Evolutionary conservation across 2,329 filamentous ascomycete species (phyloP).

Genomic region (Xylariaceae sp.): DNA sequence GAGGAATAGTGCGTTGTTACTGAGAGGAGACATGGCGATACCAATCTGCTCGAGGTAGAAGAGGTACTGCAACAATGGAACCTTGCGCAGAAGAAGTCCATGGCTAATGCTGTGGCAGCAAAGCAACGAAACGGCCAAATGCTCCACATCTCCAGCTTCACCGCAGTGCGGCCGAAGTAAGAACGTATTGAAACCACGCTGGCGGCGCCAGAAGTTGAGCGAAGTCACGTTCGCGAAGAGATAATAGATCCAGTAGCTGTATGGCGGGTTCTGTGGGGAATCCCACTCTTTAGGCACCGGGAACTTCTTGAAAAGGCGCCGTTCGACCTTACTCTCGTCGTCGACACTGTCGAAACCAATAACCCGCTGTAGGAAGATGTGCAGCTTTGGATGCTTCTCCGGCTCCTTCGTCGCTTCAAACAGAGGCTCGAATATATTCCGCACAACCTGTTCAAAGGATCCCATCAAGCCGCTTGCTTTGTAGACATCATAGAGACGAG

Average conservation of each 20-base stretch:
- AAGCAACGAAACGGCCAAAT: slow-evolving; percentile 83
- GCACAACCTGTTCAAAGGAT: slow-evolving; percentile 83
- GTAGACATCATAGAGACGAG: slow-evolving; percentile 92
- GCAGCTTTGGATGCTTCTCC: slow-evolving; percentile 80
- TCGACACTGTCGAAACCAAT: slow-evolving; percentile 97
- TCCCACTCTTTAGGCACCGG: slow-evolving; percentile 85
- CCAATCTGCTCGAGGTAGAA: slow-evolving; percentile 98
- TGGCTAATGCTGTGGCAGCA: slow-evolving; percentile 98
- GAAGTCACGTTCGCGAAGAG: slow-evolving; percentile 91
- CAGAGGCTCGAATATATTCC: slow-evolving; percentile 86
- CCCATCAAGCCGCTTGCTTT: slow-evolving; percentile 83
- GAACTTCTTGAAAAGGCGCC: slow-evolving; percentile 91
- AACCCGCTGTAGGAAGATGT: slow-evolving; percentile 89
- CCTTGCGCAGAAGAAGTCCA: slow-evolving; percentile 85
- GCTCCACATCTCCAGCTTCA: slow-evolving; percentile 94
- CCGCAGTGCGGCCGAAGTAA: slow-evolving; percentile 89
- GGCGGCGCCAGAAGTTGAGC: slow-evolving; percentile 84
- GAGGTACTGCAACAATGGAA: slow-evolving; percentile 89
- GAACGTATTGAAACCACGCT: slow-evolving; percentile 93
- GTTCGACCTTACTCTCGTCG: slow-evolving; percentile 94
- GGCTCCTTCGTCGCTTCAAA: slow-evolving; percentile 93
- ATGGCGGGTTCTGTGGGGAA: slow-evolving; percentile 91
- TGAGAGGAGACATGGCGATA: slow-evolving; percentile 98
- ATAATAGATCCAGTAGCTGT: slow-evolving; percentile 99
- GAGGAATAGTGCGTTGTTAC: slow-evolving; percentile 94